These are phyloP conservation scores for Raffaelea albimanens DNA, from an alignment of 2,329 filamentous ascomycete genomes.

Conservation along the genomic window DNA sequence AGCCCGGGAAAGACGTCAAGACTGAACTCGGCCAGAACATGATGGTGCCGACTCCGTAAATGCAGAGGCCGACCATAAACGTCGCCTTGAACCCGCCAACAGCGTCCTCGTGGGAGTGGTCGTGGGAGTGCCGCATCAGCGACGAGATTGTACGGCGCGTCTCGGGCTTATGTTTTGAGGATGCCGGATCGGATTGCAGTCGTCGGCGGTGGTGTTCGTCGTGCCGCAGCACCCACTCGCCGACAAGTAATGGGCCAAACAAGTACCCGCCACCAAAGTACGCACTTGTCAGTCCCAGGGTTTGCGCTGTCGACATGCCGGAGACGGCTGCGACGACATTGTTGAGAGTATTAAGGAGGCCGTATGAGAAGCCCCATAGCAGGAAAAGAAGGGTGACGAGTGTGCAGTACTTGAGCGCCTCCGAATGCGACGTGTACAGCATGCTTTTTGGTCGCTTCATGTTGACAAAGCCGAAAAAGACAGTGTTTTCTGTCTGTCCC, in stretches of 20 bases:
- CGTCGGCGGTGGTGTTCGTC: slow-evolving; percentile 48
- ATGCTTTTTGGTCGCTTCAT: slow-evolving; percentile 61
- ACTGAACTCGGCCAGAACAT: slow-evolving; percentile 80
- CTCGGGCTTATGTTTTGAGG: neutral
- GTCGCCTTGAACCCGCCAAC: slow-evolving; percentile 67
- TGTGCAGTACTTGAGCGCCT: slow-evolving; percentile 62
- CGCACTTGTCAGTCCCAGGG: slow-evolving; percentile 56
- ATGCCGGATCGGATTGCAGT: slow-evolving; percentile 15
- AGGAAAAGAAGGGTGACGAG: slow-evolving; percentile 77
- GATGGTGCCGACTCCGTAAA: slow-evolving; percentile 69
- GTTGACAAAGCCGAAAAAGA: slow-evolving; percentile 72
- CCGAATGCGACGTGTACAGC: slow-evolving; percentile 50
- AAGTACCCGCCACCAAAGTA: slow-evolving; percentile 67
- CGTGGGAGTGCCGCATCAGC: neutral
- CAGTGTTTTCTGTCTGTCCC: slow-evolving; percentile 15
- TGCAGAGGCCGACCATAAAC: slow-evolving; percentile 66
- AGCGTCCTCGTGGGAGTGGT: slow-evolving; percentile 24
- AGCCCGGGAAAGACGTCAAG: slow-evolving; percentile 65
- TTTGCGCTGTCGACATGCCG: slow-evolving; percentile 51
- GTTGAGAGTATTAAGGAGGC: slow-evolving; percentile 75
- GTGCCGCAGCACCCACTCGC: slow-evolving; percentile 59
- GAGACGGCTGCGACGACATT: slow-evolving; percentile 55
- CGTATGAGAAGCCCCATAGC: slow-evolving; percentile 80
- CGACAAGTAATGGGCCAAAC: slow-evolving; percentile 59
- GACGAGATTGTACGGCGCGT: neutral